A percentile compares a stretch with the other conserved stretches of the same genome.
Conservation (phyloP, 495 filamentous ascomycete genomes). For the Daldinia decipiens region DNA sequence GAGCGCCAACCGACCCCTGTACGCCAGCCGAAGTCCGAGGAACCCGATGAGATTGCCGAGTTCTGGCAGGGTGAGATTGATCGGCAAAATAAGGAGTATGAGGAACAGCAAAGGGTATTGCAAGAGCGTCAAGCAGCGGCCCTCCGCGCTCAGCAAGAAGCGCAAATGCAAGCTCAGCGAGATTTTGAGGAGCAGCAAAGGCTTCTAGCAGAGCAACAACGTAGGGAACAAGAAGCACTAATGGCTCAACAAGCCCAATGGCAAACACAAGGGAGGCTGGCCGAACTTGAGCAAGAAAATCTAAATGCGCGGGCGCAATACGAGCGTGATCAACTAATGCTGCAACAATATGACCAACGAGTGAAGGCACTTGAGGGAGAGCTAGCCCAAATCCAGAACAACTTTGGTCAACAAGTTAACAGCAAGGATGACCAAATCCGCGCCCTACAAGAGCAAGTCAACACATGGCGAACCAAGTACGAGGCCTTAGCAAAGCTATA, state of each 20-base stretch:
- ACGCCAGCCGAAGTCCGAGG: constrained; percentile 70
- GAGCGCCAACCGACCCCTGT: constrained; percentile 72
- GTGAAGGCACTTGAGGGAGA: constrained; percentile 94
- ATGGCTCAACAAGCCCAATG: constrained; percentile 86
- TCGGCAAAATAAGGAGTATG: constrained; percentile 91
- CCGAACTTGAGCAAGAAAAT: constrained; percentile 94
- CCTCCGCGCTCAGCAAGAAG: constrained; percentile 73
- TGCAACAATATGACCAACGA: constrained; percentile 93
- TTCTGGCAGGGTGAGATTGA: constrained; percentile 96
- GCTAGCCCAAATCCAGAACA: constrained; percentile 80
- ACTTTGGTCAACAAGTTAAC: constrained; percentile 81
- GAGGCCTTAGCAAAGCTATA: constrained; percentile 97
- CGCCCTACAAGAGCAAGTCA: constrained; percentile 91
- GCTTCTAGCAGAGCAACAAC: constrained; percentile 85
- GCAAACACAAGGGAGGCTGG: constrained; percentile 91
- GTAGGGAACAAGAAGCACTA: constrained; percentile 88
- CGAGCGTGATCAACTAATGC: constrained; percentile 94
- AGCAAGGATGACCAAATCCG: constrained; percentile 96
- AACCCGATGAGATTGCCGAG: constrained; percentile 94
- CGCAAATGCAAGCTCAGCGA: constrained; percentile 81
- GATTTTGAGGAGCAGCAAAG: constrained; percentile 97
- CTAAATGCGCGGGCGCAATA: constrained; percentile 94
- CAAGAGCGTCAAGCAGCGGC: constrained; percentile 81
- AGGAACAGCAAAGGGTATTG: constrained; percentile 87
- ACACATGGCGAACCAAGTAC: constrained; percentile 97